These are phyloP conservation scores for Fagus sylvatica DNA, from an alignment of 306 rosid genomes.

Conservation along the genomic window DNA sequence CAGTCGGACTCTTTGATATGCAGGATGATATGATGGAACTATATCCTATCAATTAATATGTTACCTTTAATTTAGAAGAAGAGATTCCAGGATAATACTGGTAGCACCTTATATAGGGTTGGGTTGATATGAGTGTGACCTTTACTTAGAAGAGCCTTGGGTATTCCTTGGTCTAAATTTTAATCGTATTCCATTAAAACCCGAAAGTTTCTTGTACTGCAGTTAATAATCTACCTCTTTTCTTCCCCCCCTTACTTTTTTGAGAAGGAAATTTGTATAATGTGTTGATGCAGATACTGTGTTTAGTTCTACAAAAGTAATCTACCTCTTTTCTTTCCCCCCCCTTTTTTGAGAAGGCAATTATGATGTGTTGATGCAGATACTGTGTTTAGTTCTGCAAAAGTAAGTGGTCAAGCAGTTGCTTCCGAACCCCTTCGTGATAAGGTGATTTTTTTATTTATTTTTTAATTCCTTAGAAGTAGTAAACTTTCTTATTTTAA, in stretches of 20 bases:
- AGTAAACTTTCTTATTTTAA: slow-evolving; percentile 19
- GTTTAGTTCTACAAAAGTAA: slow-evolving; percentile 38
- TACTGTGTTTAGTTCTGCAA: slow-evolving; percentile 41
- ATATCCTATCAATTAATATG: neutral
- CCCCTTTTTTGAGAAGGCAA: slow-evolving; percentile 18
- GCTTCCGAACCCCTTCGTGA: slow-evolving; percentile 41
- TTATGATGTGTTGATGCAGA: slow-evolving; percentile 40
- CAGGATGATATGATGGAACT: neutral
- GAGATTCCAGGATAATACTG: neutral
- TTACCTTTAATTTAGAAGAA: neutral
- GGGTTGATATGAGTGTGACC: neutral
- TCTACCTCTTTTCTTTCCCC: slow-evolving; percentile 3
- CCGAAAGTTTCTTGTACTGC: slow-evolving; percentile 6
- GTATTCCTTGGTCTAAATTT: neutral
- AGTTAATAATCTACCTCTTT: slow-evolving; percentile 11
- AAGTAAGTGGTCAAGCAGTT: slow-evolving; percentile 34
- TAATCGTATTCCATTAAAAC: neutral
- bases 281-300: slow-evolving; percentile 38
- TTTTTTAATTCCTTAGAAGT: slow-evolving; percentile 9
- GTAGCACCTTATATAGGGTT: slow-evolving; percentile 1
- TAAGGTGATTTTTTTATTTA: slow-evolving; percentile 40
- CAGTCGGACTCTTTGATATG: neutral
- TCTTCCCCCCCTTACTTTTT: slow-evolving; percentile 22
- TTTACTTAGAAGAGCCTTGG: neutral
- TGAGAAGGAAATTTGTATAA: slow-evolving; percentile 18